These are phyloP conservation scores for Stipa capillata DNA, from an alignment of 176 grass and related monocot genomes.

Conservation along the genomic window DNA sequence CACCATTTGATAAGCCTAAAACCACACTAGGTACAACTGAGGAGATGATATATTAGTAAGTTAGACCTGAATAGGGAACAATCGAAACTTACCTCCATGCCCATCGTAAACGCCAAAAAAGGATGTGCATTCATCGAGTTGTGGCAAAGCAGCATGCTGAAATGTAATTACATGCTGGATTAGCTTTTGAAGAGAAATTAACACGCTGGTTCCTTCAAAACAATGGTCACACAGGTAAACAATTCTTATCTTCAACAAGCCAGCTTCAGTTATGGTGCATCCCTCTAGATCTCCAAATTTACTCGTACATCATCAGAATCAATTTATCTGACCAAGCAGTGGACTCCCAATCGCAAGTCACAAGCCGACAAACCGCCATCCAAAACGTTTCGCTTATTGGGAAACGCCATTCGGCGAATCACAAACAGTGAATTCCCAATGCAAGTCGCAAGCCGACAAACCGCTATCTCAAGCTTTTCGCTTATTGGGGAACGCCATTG, in stretches of 20 bases:
- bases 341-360: not conserved
- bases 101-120: slow-evolving; percentile 84
- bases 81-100: slow-evolving; percentile 48
- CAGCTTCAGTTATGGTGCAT: not conserved
- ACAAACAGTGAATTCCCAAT: not conserved
- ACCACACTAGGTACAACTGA: not conserved
- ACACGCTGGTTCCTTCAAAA: not conserved
- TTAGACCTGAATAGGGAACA: not conserved
- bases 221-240: not conserved
- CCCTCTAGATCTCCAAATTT: not conserved
- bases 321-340: not conserved
- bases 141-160: slow-evolving; percentile 52
- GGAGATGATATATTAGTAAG: not conserved
- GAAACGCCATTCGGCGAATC: not conserved
- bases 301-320: not conserved
- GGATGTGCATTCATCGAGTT: slow-evolving; percentile 58
- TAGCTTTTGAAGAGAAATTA: not conserved
- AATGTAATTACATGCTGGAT: not conserved
- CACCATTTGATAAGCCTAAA: not conserved
- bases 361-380: not conserved
- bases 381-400: not conserved
- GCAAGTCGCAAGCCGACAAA: not conserved
- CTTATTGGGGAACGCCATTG: not conserved
- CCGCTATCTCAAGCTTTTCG: not conserved
- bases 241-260: not conserved